These are phyloP conservation scores for Podospora sp. DNA, from an alignment of 495 filamentous ascomycete genomes.

Conservation along the genomic window DNA sequence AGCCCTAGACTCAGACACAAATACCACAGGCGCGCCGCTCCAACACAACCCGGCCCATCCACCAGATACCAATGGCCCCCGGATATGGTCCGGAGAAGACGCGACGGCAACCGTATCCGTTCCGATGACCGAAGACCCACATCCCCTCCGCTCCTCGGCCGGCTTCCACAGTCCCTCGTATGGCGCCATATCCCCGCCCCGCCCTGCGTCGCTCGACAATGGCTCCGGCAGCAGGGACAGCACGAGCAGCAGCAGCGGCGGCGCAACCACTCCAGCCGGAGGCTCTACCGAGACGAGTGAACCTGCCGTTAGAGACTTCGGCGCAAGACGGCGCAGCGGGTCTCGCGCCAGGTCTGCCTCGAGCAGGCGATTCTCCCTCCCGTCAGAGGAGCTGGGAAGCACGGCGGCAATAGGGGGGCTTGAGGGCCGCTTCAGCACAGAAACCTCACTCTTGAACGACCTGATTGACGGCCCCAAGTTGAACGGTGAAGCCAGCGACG, in stretches of 20 bases:
- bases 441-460: conserved; percentile 42
- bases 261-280: conserved; percentile 9
- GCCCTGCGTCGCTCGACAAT: conserved; percentile 16
- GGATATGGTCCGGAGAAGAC: conserved; percentile 2
- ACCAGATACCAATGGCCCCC: conserved; percentile 24
- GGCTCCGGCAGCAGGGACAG: conserved; percentile 24
- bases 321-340: conserved; percentile 20
- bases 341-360: conserved; percentile 23
- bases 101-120: conserved; percentile 22
- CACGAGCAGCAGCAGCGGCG: conserved; percentile 7
- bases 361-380: conserved; percentile 25
- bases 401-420: conserved; percentile 45
- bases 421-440: conserved; percentile 51
- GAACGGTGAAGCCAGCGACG: conserved; percentile 30
- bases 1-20: conserved; percentile 6
- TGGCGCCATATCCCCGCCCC: conserved; percentile 52
- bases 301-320: conserved; percentile 3
- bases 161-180: conserved; percentile 61
- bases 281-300: conserved; percentile 21
- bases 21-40: conserved; percentile 14
- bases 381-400: conserved; percentile 46
- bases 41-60: conserved; percentile 8
- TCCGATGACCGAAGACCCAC: conserved; percentile 57
- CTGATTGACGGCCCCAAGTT: conserved; percentile 32
- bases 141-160: conserved; percentile 61